Evolutionary conservation across 1,284 basidiomycete species (phyloP).

Genomic region (Termitomyces sp.): DNA sequence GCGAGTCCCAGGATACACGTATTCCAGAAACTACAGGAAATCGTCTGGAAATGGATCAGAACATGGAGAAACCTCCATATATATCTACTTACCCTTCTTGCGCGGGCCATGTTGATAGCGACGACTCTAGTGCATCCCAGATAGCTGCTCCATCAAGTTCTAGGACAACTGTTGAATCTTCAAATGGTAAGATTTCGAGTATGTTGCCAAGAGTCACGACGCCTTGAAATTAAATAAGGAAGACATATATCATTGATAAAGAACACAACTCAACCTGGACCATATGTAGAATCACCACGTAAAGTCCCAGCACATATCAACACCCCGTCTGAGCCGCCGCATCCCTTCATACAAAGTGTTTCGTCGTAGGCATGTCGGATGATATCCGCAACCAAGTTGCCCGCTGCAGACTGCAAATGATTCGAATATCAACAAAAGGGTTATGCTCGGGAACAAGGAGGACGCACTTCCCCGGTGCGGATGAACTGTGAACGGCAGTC

Average conservation of each 20-base stretch:
- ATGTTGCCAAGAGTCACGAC: slow-evolving; percentile 79
- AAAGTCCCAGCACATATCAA: slow-evolving; percentile 85
- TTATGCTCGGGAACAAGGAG: not conserved
- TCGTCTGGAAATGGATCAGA: slow-evolving; percentile 44
- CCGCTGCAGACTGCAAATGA: slow-evolving; percentile 60
- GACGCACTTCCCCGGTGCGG: slow-evolving; percentile 59
- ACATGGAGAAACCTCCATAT: not conserved
- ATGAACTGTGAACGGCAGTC: slow-evolving; percentile 77
- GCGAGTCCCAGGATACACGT: slow-evolving; percentile 84
- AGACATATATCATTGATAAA: not conserved
- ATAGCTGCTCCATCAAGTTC: slow-evolving; percentile 79
- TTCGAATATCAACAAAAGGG: not conserved
- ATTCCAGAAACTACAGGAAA: slow-evolving; percentile 90
- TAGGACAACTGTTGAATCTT: slow-evolving; percentile 80
- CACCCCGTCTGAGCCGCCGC: slow-evolving; percentile 70
- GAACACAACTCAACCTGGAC: slow-evolving; percentile 52
- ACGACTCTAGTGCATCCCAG: slow-evolving; percentile 79
- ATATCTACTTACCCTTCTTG: slow-evolving; percentile 72
- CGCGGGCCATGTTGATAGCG: slow-evolving; percentile 77
- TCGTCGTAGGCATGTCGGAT: slow-evolving; percentile 85
- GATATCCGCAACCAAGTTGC: slow-evolving; percentile 90
- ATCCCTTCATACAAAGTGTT: slow-evolving; percentile 54
- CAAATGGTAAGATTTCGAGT: slow-evolving; percentile 85
- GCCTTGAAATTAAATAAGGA: slow-evolving; percentile 38
- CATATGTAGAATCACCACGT: slow-evolving; percentile 83